Percentiles rank a stretch among this genome's conserved stretches.
Evolutionary conservation across 1,139 yeast genomes (phyloP).

Genomic region (Kodamaea alishanica): DNA sequence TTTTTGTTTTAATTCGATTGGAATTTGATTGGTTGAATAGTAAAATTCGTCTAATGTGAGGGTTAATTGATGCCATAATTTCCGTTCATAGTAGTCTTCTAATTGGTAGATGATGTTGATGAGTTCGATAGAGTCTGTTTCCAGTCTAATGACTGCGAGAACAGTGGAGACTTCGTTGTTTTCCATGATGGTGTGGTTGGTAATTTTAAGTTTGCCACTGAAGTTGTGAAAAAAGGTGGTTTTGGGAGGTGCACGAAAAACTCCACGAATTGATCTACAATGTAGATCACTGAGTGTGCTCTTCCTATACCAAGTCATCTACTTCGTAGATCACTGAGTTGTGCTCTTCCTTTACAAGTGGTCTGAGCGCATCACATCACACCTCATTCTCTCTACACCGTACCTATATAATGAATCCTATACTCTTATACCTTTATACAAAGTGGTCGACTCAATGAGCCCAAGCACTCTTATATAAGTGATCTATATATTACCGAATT

Average conservation of each 20-base stretch:
- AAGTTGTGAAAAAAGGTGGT: background rate
- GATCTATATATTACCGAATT: too few relatives aligned
- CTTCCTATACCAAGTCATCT: background rate
- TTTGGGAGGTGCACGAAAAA: background rate
- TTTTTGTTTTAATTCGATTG: conserved; percentile 48
- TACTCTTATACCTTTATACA: too few relatives aligned
- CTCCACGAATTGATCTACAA: background rate
- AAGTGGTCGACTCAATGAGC: too few relatives aligned
- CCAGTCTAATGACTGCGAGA: conserved; percentile 66
- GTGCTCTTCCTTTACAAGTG: too few relatives aligned
- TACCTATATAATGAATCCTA: too few relatives aligned
- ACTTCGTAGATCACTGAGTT: background rate
- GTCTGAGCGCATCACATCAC: too few relatives aligned
- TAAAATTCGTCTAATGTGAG: conserved; percentile 62
- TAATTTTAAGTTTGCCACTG: conserved; percentile 4
- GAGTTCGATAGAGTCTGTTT: conserved; percentile 60
- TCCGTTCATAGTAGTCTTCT: conserved; percentile 85
- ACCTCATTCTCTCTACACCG: too few relatives aligned
- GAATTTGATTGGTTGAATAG: conserved; percentile 26
- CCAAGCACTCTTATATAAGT: too few relatives aligned
- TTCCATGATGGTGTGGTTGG: conserved; percentile 26
- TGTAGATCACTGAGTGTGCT: too few relatives aligned
- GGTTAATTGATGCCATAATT: conserved; percentile 77
- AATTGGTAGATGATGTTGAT: conserved; percentile 66
- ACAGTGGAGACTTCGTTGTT: conserved; percentile 57